Conservation (phyloP, 1,284 basidiomycete genomes). For the Pseudozyma hubeiensis region DNA sequence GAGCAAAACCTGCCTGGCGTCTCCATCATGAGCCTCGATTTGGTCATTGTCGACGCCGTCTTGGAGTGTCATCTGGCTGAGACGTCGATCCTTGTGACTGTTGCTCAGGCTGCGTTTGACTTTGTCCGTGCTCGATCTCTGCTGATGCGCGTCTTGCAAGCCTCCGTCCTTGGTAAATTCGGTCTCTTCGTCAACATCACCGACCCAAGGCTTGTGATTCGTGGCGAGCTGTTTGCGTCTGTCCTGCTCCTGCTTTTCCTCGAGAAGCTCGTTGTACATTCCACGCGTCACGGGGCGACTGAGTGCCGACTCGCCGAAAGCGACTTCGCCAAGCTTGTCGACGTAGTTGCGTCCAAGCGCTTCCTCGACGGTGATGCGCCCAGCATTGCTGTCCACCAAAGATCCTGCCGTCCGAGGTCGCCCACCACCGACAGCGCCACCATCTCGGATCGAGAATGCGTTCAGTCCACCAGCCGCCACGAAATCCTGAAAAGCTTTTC, state of each 20-base stretch:
- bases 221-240: slow-evolving; percentile 15
- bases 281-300: slow-evolving; percentile 55
- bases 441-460: slow-evolving; percentile 45
- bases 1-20: slow-evolving; percentile 22
- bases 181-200: slow-evolving; percentile 20
- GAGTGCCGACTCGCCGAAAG: slow-evolving; percentile 56
- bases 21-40: slow-evolving; percentile 12
- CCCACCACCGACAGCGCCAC: neutral
- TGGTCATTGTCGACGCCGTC: slow-evolving; percentile 31
- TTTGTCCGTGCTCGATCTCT: slow-evolving; percentile 4
- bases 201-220: slow-evolving; percentile 35
- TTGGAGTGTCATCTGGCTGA: slow-evolving; percentile 42
- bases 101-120: slow-evolving; percentile 29
- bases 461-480: slow-evolving; percentile 51
- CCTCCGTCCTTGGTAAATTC: slow-evolving; percentile 10
- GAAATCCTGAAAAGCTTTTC: slow-evolving; percentile 58
- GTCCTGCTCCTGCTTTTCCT: slow-evolving; percentile 51
- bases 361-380: slow-evolving; percentile 38
- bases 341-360: slow-evolving; percentile 54
- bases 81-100: slow-evolving; percentile 30
- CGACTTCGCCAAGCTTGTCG: slow-evolving; percentile 56
- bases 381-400: slow-evolving; percentile 6
- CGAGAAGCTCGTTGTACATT: slow-evolving; percentile 53
- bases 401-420: slow-evolving; percentile 7
- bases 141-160: slow-evolving; percentile 2